Conservation (phyloP, 768 basidiomycete species). For the Psilocybe subaeruginosa region DNA sequence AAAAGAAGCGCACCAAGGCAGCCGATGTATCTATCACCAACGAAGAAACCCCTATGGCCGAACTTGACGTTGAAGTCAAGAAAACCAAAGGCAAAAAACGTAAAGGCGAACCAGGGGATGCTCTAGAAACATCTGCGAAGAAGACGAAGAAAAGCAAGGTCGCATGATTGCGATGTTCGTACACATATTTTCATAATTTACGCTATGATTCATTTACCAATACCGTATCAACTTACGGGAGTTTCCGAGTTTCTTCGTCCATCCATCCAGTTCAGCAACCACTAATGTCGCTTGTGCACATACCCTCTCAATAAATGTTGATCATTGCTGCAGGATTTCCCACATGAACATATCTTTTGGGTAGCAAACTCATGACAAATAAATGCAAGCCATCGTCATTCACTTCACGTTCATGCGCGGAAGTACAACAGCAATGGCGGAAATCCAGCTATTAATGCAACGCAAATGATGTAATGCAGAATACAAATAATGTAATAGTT, state of each 20-base stretch:
- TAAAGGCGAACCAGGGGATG: slow-evolving; percentile 35
- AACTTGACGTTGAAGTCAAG: slow-evolving; percentile 13
- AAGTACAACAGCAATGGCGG: neutral
- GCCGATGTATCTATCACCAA: neutral
- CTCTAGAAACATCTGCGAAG: slow-evolving; percentile 30
- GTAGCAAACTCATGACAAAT: too few relatives aligned
- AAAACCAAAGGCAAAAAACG: slow-evolving; percentile 45
- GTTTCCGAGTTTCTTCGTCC: too few relatives aligned
- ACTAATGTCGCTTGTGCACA: too few relatives aligned
- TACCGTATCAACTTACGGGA: too few relatives aligned
- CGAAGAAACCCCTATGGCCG: neutral
- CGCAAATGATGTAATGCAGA: neutral
- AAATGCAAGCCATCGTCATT: too few relatives aligned
- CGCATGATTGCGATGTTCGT: slow-evolving; percentile 4
- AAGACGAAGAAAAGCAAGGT: slow-evolving; percentile 54
- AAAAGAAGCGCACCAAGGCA: slow-evolving; percentile 14
- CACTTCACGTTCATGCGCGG: too few relatives aligned
- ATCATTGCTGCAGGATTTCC: too few relatives aligned
- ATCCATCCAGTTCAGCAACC: too few relatives aligned
- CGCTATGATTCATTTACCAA: neutral
- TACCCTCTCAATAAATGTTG: too few relatives aligned
- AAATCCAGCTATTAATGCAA: neutral
- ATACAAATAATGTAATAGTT: neutral
- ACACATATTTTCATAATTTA: neutral
- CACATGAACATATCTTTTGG: too few relatives aligned